Conservation (phyloP, 345 rosid genomes). For the Eutrema japonicum region DNA sequence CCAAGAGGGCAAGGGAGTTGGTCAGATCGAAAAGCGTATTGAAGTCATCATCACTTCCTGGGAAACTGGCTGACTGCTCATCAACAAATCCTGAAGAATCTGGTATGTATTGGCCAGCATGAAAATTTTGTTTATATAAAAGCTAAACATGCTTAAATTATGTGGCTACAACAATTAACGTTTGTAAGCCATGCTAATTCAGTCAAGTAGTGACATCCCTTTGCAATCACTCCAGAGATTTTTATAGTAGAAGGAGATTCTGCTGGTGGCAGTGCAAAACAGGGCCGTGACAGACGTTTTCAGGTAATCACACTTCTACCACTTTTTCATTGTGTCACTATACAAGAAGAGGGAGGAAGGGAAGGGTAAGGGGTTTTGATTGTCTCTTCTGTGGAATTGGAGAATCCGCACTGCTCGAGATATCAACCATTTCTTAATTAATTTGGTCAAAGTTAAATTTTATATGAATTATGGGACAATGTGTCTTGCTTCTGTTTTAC, state of each 20-base stretch:
- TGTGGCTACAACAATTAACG: background rate
- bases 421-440: background rate
- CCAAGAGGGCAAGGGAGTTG: constrained; percentile 96
- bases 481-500: constrained; percentile 12
- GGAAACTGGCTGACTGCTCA: constrained; percentile 97
- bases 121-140: constrained; percentile 16
- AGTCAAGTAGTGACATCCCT: constrained; percentile 31
- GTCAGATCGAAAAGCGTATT: constrained; percentile 88
- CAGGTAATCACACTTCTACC: constrained; percentile 61
- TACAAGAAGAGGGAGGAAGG: background rate
- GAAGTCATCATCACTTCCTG: constrained; percentile 96
- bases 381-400: constrained; percentile 15
- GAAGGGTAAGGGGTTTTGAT: no score
- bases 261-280: constrained; percentile 99
- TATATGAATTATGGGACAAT: background rate
- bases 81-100: constrained; percentile 89
- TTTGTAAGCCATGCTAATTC: background rate
- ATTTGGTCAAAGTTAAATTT: constrained; percentile 5
- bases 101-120: constrained; percentile 52
- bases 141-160: constrained; percentile 11
- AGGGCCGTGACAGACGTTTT: constrained; percentile 97
- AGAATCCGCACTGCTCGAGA: constrained; percentile 3
- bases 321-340: constrained; percentile 19
- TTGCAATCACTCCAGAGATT: constrained; percentile 62
- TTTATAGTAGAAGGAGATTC: constrained; percentile 99